A percentile compares a stretch with the other conserved stretches of the same genome.
These are phyloP conservation scores for Beta vulgaris DNA, from an alignment of 148 eudicot genomes.

Conservation along the genomic window DNA sequence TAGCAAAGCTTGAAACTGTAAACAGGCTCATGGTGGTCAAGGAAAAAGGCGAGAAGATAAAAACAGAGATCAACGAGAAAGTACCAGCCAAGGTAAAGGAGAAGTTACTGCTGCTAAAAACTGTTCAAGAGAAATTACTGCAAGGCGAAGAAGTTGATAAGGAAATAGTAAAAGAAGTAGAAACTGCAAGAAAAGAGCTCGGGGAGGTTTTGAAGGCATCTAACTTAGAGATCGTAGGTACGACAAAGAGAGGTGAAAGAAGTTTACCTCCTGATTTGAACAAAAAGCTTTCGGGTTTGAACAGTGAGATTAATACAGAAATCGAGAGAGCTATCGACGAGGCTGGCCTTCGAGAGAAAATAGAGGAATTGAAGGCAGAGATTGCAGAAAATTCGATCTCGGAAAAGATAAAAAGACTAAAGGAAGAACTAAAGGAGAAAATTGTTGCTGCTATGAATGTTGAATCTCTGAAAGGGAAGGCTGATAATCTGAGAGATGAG, in stretches of 20 bases:
- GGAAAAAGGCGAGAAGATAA: conserved; percentile 16
- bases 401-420: conserved; percentile 7
- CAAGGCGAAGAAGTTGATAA: conserved; percentile 14
- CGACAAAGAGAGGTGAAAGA: not conserved
- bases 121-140: conserved; percentile 15
- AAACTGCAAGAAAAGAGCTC: conserved; percentile 14
- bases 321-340: conserved; percentile 12
- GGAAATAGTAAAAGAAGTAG: conserved; percentile 7
- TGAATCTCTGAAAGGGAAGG: conserved; percentile 15
- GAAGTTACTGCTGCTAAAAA: conserved; percentile 5
- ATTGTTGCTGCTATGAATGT: conserved; percentile 20
- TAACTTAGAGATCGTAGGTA: conserved; percentile 14
- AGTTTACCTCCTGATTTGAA: conserved; percentile 5
- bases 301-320: conserved; percentile 13
- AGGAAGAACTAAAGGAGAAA: conserved; percentile 17
- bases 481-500: not conserved
- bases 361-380: conserved; percentile 13
- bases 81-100: conserved; percentile 12
- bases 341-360: conserved; percentile 2
- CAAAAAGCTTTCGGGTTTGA: not conserved
- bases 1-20: conserved; percentile 19
- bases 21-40: conserved; percentile 13
- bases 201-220: conserved; percentile 9
- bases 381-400: conserved; percentile 5
- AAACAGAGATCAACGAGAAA: conserved; percentile 16